A percentile compares a stretch with the other conserved stretches of the same genome.
These are phyloP conservation scores for Ophiostoma australiae DNA, from an alignment of 2,329 filamentous ascomycete genomes.

Conservation along the genomic window DNA sequence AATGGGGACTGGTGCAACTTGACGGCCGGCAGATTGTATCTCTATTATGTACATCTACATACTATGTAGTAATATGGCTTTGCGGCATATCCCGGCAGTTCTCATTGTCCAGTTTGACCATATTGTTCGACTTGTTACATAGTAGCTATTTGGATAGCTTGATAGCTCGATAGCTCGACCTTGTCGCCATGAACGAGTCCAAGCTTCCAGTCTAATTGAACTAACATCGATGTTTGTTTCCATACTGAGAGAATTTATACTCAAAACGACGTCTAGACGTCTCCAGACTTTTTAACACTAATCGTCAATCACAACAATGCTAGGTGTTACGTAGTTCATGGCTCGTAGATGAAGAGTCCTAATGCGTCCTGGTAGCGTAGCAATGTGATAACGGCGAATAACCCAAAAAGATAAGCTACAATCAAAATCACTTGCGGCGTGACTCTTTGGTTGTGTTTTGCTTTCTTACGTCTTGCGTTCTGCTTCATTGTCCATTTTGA, in stretches of 20 bases:
- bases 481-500: not conserved
- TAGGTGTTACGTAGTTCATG: no score
- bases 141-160: not conserved
- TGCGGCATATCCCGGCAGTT: not conserved
- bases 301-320: no score
- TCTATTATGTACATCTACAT: no score
- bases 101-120: not conserved
- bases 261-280: not conserved
- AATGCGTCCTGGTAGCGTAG: no score
- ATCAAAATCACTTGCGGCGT: not conserved
- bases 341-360: no score
- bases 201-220: not conserved
- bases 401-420: no score
- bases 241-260: not conserved
- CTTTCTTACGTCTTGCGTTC: no score
- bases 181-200: not conserved
- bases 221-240: conserved; percentile 2
- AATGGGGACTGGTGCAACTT: not conserved
- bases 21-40: not conserved
- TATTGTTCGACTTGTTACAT: not conserved
- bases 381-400: no score
- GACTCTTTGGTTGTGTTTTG: not conserved
- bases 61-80: no score
- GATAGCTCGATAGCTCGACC: not conserved
- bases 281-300: no score